phyloP scores from a whole-genome alignment of 75 land plant genomes.

The Cupressus sempervirens region DNA sequence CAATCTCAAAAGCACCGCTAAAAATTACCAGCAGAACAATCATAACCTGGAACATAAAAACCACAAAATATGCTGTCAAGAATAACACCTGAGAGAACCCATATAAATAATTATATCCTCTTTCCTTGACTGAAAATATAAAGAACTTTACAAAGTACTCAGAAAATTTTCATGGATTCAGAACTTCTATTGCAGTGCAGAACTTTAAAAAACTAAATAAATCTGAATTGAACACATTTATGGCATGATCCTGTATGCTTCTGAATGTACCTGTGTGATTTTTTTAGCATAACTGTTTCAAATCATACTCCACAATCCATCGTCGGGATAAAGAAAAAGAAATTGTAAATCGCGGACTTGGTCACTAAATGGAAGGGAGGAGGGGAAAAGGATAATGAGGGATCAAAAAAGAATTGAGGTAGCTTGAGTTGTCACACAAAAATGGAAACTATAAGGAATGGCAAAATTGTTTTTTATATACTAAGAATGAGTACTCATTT shows the following conservation, averaged over 20 bases:
- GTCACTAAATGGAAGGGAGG: no score
- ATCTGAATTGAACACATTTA: background rate
- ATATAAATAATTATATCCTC: background rate
- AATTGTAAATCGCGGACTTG: no score
- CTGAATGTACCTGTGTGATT: no score
- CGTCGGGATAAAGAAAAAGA: no score
- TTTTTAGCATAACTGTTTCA: no score
- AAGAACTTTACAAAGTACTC: background rate
- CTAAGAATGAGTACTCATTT: no score
- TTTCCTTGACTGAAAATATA: background rate
- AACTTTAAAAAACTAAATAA: background rate
- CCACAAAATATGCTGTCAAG: background rate
- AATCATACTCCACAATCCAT: no score
- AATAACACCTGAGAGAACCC: background rate
- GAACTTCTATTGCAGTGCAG: background rate
- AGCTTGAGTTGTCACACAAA: no score
- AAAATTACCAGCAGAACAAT: conserved; percentile 80
- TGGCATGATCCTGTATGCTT: background rate
- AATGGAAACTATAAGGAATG: no score
- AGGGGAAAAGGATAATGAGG: no score
- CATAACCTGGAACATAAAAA: conserved; percentile 51
- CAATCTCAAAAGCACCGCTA: conserved; percentile 79
- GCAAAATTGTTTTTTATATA: no score
- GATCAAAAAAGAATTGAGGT: no score
- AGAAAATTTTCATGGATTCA: background rate